A percentile compares a stretch with the other conserved stretches of the same genome.
These are phyloP conservation scores for Yarrowia bubula DNA, from an alignment of 805 yeast species.

Conservation along the genomic window DNA sequence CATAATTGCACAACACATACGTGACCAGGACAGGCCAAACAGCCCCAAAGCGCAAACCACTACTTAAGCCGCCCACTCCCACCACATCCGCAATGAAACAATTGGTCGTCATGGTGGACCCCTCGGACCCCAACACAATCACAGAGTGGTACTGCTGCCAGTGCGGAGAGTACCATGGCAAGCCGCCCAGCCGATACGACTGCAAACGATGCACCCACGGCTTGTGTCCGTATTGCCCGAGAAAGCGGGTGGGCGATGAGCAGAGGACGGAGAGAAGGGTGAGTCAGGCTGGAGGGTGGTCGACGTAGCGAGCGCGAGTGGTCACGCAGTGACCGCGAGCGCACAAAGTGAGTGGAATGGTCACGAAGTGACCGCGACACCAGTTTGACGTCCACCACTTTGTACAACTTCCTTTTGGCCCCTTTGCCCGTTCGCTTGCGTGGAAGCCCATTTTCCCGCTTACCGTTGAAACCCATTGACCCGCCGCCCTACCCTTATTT, in stretches of 20 bases:
- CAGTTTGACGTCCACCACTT: too few relatives aligned
- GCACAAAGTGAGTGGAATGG: too few relatives aligned
- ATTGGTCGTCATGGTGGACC: constrained; percentile 23
- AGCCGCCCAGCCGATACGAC: constrained; percentile 36
- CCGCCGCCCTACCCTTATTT: too few relatives aligned
- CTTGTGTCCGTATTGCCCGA: constrained; percentile 37
- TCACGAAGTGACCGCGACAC: too few relatives aligned
- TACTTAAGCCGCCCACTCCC: neutral
- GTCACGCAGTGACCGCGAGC: neutral
- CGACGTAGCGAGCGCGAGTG: neutral
- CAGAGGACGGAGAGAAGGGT: too few relatives aligned
- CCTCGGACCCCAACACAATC: constrained; percentile 34
- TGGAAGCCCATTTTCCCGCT: too few relatives aligned
- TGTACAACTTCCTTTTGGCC: too few relatives aligned
- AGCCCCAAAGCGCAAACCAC: neutral
- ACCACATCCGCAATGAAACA: neutral
- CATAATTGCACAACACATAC: too few relatives aligned
- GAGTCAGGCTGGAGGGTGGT: too few relatives aligned
- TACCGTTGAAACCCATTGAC: too few relatives aligned
- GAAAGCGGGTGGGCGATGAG: constrained; percentile 4
- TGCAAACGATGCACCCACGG: constrained; percentile 38
- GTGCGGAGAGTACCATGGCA: constrained; percentile 37
- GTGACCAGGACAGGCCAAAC: too few relatives aligned
- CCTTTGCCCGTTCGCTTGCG: too few relatives aligned
- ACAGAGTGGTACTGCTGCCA: constrained; percentile 42